phyloP scores from a whole-genome alignment of 805 yeast species.

The Candida berthetii region DNA sequence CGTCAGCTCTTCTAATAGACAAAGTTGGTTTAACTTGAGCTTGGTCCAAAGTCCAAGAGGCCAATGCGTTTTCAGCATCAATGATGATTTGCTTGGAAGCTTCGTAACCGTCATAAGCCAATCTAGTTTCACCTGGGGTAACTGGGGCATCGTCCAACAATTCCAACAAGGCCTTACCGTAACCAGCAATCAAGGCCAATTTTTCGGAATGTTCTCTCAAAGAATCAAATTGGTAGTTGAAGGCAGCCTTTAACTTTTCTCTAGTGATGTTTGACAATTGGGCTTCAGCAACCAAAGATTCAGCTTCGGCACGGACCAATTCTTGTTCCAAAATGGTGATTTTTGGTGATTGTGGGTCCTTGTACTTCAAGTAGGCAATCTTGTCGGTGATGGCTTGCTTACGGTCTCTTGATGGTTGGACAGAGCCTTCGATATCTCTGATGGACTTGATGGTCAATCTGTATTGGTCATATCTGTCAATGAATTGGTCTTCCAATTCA shows the following conservation, averaged over 20 bases:
- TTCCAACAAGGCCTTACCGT: slow-evolving; percentile 82
- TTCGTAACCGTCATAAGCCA: slow-evolving; percentile 84
- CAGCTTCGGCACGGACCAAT: slow-evolving; percentile 88
- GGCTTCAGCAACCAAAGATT: slow-evolving; percentile 86
- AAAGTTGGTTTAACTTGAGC: slow-evolving; percentile 82
- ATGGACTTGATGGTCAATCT: slow-evolving; percentile 76
- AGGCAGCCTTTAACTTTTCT: slow-evolving; percentile 80
- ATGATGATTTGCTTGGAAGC: slow-evolving; percentile 83
- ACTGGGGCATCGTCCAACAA: slow-evolving; percentile 80
- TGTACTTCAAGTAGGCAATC: slow-evolving; percentile 77
- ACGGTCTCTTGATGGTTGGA: slow-evolving; percentile 84
- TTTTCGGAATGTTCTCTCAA: slow-evolving; percentile 83
- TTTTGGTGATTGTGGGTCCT: slow-evolving; percentile 79
- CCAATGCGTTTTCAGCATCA: slow-evolving; percentile 79
- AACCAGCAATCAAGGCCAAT: slow-evolving; percentile 80
- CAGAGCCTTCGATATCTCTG: slow-evolving; percentile 81
- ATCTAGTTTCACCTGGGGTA: slow-evolving; percentile 90
- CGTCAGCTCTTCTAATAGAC: slow-evolving; percentile 55
- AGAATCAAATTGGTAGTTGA: slow-evolving; percentile 80
- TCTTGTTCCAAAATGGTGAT: slow-evolving; percentile 81
- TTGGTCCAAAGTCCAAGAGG: slow-evolving; percentile 77
- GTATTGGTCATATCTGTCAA: slow-evolving; percentile 82
- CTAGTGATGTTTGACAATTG: slow-evolving; percentile 86
- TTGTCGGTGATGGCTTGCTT: slow-evolving; percentile 81
- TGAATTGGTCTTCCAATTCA: slow-evolving; percentile 82